Conservation (phyloP, 768 basidiomycete species). For the Cyclocybe aegerita region DNA sequence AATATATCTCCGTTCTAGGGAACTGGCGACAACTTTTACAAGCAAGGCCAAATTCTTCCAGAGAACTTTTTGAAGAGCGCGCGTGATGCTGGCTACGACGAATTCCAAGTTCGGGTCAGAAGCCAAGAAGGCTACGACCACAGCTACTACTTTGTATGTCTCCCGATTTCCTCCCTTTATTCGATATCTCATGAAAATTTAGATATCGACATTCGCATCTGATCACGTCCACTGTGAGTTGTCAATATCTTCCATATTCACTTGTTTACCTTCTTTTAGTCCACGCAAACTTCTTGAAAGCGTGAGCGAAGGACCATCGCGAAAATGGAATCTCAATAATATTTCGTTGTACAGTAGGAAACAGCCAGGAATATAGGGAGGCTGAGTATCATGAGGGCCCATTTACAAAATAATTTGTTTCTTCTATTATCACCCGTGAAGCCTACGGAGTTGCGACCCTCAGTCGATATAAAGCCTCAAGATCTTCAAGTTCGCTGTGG, state of each 20-base stretch:
- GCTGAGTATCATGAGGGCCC: too few species aligned
- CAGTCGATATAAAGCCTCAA: slow-evolving; percentile 60
- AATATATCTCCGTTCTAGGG: slow-evolving; percentile 44
- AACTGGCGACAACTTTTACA: slow-evolving; percentile 78
- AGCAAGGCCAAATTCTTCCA: slow-evolving; percentile 85
- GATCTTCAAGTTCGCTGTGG: slow-evolving; percentile 52
- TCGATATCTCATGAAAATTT: neutral
- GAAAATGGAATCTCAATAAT: neutral
- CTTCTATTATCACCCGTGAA: neutral
- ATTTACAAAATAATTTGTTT: too few species aligned
- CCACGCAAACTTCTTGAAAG: slow-evolving; percentile 87
- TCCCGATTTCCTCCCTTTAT: neutral
- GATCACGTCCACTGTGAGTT: slow-evolving; percentile 88
- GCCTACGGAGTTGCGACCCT: slow-evolving; percentile 36
- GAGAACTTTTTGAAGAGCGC: slow-evolving; percentile 85
- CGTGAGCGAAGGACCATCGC: slow-evolving; percentile 30
- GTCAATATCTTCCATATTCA: slow-evolving; percentile 7
- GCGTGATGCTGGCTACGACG: slow-evolving; percentile 67
- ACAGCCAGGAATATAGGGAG: neutral
- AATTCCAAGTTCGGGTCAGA: slow-evolving; percentile 75
- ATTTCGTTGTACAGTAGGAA: neutral
- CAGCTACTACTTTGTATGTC: slow-evolving; percentile 79
- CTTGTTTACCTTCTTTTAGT: slow-evolving; percentile 41
- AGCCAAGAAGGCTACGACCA: slow-evolving; percentile 86
- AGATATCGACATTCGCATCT: slow-evolving; percentile 89